These are phyloP conservation scores for Perkinsus marinus DNA, from an alignment of 169 alveolate species.

Conservation along the genomic window DNA sequence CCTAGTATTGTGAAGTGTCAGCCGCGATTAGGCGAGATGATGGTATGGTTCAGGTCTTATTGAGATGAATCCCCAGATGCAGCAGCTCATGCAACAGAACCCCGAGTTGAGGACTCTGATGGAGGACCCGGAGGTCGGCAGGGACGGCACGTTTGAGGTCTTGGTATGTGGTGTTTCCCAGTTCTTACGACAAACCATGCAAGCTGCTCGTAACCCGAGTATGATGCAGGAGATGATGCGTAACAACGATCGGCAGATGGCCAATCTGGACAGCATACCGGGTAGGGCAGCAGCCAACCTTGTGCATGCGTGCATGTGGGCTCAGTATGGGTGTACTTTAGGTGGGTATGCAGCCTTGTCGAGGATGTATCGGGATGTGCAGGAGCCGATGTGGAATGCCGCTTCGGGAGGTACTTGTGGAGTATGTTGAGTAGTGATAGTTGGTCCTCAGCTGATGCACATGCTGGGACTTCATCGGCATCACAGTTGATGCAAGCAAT, in stretches of 20 bases:
- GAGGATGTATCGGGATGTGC: conserved; percentile 27
- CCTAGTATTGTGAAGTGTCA: too few relatives aligned
- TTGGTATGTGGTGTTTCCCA: background rate
- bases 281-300: too few relatives aligned
- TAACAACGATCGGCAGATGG: conserved; percentile 25
- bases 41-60: background rate
- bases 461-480: background rate
- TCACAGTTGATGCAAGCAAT: background rate
- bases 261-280: conserved; percentile 29
- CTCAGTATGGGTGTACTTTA: too few relatives aligned
- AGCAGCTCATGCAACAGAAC: conserved; percentile 22
- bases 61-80: conserved; percentile 26
- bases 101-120: conserved; percentile 25
- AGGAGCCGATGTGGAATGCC: conserved; percentile 35
- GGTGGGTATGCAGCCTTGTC: conserved; percentile 22
- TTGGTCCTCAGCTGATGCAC: background rate
- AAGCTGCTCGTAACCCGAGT: conserved; percentile 21
- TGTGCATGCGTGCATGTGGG: too few relatives aligned
- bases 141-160: background rate
- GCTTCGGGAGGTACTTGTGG: conserved; percentile 1
- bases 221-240: conserved; percentile 35
- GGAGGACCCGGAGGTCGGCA: conserved; percentile 16
- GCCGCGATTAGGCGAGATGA: too few relatives aligned
- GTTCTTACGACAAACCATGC: conserved; percentile 26
- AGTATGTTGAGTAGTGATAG: background rate